Evolutionary conservation across 2,329 filamentous ascomycete species (phyloP).

Genomic region (Alternaria brassicae): DNA sequence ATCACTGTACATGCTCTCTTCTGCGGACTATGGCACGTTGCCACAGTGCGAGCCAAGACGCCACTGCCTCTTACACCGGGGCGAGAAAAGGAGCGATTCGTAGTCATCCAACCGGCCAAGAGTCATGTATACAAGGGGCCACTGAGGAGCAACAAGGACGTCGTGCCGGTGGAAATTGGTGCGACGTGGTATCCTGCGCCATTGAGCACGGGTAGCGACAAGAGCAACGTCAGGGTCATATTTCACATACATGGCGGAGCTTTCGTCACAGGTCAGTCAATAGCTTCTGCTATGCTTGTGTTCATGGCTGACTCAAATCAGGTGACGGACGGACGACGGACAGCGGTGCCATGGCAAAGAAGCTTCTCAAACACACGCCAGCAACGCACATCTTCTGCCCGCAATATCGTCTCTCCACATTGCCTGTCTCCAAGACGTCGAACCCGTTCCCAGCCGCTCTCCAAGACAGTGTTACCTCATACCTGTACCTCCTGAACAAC

Average conservation of each 20-base stretch:
- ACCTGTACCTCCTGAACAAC: conserved; percentile 55
- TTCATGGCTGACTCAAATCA: background rate
- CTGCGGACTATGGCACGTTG: conserved; percentile 42
- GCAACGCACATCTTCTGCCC: conserved; percentile 53
- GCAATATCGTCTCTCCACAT: conserved; percentile 58
- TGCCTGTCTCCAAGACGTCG: conserved; percentile 43
- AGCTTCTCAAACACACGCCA: conserved; percentile 47
- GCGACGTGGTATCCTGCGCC: conserved; percentile 54
- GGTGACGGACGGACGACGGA: conserved; percentile 49
- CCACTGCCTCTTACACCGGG: conserved; percentile 48
- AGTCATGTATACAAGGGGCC: conserved; percentile 40
- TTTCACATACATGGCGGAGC: conserved; percentile 61
- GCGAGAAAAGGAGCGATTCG: conserved; percentile 50
- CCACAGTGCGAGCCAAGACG: conserved; percentile 35
- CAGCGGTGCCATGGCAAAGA: conserved; percentile 39
- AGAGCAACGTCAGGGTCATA: conserved; percentile 43
- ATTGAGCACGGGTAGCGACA: conserved; percentile 18
- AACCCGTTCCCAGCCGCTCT: conserved; percentile 60
- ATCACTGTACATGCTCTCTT: conserved; percentile 45
- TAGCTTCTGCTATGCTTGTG: background rate
- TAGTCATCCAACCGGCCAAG: conserved; percentile 37
- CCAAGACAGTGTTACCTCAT: conserved; percentile 58
- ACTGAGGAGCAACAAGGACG: conserved; percentile 37
- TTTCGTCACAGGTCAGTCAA: conserved; percentile 50
- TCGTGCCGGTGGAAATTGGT: conserved; percentile 50